Evolutionary conservation across 2,329 filamentous ascomycete genomes (phyloP).

Genomic region (Metarhizium robertsii): DNA sequence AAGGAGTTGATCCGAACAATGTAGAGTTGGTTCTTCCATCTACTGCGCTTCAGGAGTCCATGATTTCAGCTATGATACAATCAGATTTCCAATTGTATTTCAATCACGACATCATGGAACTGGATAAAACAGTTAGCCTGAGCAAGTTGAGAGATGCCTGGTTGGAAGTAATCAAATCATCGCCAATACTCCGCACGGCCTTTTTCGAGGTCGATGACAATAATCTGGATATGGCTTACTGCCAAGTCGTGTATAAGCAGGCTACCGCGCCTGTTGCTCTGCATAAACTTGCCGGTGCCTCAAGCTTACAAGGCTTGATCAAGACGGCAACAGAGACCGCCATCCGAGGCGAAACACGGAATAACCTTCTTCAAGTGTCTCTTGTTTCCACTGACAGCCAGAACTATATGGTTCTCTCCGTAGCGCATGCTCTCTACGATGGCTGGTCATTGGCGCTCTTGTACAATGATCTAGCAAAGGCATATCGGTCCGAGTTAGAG

Average conservation of each 20-base stretch:
- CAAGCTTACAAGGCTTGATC: constrained; percentile 27
- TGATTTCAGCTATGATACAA: constrained; percentile 72
- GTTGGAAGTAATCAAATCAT: constrained; percentile 44
- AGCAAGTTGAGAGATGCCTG: constrained; percentile 52
- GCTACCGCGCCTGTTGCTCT: constrained; percentile 12
- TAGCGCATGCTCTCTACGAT: constrained; percentile 84
- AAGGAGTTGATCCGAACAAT: constrained; percentile 24
- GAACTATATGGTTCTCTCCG: constrained; percentile 52
- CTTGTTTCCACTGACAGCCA: constrained; percentile 25
- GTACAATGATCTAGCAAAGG: constrained; percentile 58
- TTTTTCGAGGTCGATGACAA: constrained; percentile 61
- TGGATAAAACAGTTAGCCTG: constrained; percentile 46
- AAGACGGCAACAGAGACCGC: constrained; percentile 28
- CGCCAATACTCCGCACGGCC: constrained; percentile 65
- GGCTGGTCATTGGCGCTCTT: constrained; percentile 73
- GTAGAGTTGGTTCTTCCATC: constrained; percentile 59
- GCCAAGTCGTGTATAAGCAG: constrained; percentile 34
- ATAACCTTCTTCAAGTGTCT: constrained; percentile 39
- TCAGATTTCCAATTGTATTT: constrained; percentile 72
- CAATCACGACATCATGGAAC: constrained; percentile 68
- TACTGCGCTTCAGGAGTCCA: constrained; percentile 78
- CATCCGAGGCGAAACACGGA: constrained; percentile 21
- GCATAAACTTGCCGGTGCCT: constrained; percentile 15
- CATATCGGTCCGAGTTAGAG: constrained; percentile 42
- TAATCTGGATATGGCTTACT: constrained; percentile 38